phyloP scores from a whole-genome alignment of 2,329 filamentous ascomycete genomes.

The Scopulariopsis brevicaulis region DNA sequence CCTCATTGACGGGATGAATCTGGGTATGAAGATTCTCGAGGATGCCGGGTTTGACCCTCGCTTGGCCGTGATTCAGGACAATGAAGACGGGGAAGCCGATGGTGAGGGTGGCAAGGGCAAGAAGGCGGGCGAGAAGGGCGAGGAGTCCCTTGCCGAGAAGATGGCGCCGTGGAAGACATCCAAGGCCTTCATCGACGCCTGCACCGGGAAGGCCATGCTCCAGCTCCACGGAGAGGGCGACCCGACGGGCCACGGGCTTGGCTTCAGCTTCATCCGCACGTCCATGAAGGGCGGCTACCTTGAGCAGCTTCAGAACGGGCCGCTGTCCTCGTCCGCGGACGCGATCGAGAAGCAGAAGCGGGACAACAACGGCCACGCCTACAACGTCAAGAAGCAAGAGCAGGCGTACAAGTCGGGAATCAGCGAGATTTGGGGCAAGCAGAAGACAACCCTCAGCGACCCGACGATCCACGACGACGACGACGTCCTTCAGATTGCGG shows the following conservation, averaged over 20 bases:
- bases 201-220: constrained; percentile 92
- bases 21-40: constrained; percentile 79
- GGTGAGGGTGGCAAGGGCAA: constrained; percentile 29
- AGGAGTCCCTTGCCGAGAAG: constrained; percentile 72
- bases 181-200: constrained; percentile 91
- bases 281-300: constrained; percentile 97
- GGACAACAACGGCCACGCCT: constrained; percentile 86
- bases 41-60: constrained; percentile 76
- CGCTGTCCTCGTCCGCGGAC: constrained; percentile 60
- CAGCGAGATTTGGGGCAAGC: constrained; percentile 81
- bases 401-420: constrained; percentile 87
- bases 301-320: constrained; percentile 58
- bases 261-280: constrained; percentile 94
- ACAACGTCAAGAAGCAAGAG: constrained; percentile 94
- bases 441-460: constrained; percentile 68
- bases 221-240: constrained; percentile 90
- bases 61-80: constrained; percentile 48
- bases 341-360: constrained; percentile 80
- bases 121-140: constrained; percentile 34
- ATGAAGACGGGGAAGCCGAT: constrained; percentile 40
- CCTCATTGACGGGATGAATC: constrained; percentile 90
- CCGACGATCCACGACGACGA: constrained; percentile 54
- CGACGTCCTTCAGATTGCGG: constrained; percentile 44
- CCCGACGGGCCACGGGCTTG: constrained; percentile 83
- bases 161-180: constrained; percentile 95